Evolutionary conservation across 768 basidiomycete genomes (phyloP).

Genomic region (Termitomyces eurrhizus): DNA sequence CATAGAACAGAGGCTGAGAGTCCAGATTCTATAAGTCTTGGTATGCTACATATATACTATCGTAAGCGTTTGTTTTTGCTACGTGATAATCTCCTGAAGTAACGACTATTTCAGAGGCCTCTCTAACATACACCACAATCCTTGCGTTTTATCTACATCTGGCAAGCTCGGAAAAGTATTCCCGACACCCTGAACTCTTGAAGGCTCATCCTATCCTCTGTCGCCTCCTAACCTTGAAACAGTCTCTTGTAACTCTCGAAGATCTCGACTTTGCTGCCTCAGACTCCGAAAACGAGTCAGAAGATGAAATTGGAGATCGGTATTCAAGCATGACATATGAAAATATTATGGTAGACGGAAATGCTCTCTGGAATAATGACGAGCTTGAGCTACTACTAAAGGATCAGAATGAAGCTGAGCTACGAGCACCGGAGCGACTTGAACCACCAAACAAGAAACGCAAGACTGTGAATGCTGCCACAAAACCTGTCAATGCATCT

Average conservation of each 20-base stretch:
- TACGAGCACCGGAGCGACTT: slow-evolving; percentile 20
- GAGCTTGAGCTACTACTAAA: slow-evolving; percentile 56
- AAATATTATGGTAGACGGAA: slow-evolving; percentile 36
- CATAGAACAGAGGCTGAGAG: slow-evolving; percentile 46
- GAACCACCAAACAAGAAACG: slow-evolving; percentile 62
- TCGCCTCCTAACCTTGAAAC: slow-evolving; percentile 80
- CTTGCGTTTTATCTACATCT: slow-evolving; percentile 92
- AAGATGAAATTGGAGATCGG: slow-evolving; percentile 34
- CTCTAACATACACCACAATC: slow-evolving; percentile 85
- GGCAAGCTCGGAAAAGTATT: slow-evolving; percentile 64
- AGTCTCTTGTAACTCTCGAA: slow-evolving; percentile 77
- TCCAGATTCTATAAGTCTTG: slow-evolving; percentile 52
- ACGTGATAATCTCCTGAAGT: not conserved
- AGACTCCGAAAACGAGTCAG: slow-evolving; percentile 42
- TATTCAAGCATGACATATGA: slow-evolving; percentile 28
- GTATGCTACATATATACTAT: slow-evolving; percentile 82
- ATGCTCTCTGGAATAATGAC: slow-evolving; percentile 39
- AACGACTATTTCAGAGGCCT: slow-evolving; percentile 55
- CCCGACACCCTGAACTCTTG: slow-evolving; percentile 56
- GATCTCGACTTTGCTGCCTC: slow-evolving; percentile 65
- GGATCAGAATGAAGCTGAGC: slow-evolving; percentile 27
- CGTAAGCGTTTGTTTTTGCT: slow-evolving; percentile 50
- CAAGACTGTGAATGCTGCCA: slow-evolving; percentile 39
- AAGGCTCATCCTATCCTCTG: slow-evolving; percentile 67
- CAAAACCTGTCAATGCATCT: slow-evolving; percentile 26